These are phyloP conservation scores for Podila clonocystis DNA, from an alignment of 192 early-diverging fungal species.

Conservation along the genomic window DNA sequence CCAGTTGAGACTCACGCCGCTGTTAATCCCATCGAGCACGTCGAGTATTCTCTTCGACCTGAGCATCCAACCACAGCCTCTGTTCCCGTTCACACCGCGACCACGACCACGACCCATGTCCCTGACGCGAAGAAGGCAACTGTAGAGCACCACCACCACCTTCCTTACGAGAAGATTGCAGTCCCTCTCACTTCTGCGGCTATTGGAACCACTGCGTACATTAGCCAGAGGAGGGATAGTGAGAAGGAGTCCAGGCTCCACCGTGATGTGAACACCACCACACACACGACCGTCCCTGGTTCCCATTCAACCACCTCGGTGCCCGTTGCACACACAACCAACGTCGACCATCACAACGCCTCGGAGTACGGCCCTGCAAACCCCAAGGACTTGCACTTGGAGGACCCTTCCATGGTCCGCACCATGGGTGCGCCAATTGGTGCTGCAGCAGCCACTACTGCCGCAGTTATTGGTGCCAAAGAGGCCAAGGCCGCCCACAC, in stretches of 20 bases:
- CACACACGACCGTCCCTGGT: not conserved
- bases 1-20: not conserved
- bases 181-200: not conserved
- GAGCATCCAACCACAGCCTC: not conserved
- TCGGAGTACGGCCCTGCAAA: slow-evolving; percentile 12
- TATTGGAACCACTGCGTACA: not conserved
- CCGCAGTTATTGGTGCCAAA: not conserved
- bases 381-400: slow-evolving; percentile 4
- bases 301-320: not conserved
- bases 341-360: not conserved
- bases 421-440: not conserved
- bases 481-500: not conserved
- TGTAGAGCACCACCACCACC: not conserved
- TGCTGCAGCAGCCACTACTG: not conserved
- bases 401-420: slow-evolving; percentile 8
- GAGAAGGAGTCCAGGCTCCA: not conserved
- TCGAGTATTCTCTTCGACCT: not conserved
- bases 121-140: not conserved
- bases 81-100: not conserved
- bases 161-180: not conserved
- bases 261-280: not conserved
- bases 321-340: not conserved
- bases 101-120: not conserved
- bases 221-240: not conserved
- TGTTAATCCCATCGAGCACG: not conserved